These are phyloP conservation scores for Solanum infundibuliforme DNA, from an alignment of 257 asterid genomes.

Conservation along the genomic window DNA sequence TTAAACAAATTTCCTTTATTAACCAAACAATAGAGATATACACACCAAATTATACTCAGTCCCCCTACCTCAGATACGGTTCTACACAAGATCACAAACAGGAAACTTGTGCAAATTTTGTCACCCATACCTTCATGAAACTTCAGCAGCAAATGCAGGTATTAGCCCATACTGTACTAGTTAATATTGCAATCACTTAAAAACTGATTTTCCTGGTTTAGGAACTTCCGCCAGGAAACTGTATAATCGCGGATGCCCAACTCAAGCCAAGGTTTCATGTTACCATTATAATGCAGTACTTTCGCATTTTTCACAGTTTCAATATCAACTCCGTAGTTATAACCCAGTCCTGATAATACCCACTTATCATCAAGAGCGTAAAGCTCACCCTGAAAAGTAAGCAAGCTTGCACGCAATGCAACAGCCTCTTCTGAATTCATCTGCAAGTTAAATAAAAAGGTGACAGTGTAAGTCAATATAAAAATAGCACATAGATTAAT, in stretches of 20 bases:
- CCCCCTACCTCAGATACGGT: neutral
- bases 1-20: neutral
- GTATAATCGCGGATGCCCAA: conserved; percentile 76
- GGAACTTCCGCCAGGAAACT: conserved; percentile 61
- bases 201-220: conserved; percentile 55
- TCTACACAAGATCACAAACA: neutral
- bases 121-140: conserved; percentile 10
- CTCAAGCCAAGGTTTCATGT: conserved; percentile 99
- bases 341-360: conserved; percentile 84
- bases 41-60: conserved; percentile 6
- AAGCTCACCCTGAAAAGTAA: conserved; percentile 58
- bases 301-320: conserved; percentile 47
- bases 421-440: conserved; percentile 33
- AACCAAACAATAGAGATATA: conserved; percentile 9
- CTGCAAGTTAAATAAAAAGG: conserved; percentile 25
- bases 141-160: conserved; percentile 14
- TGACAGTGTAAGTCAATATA: neutral
- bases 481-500: neutral
- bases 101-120: conserved; percentile 4
- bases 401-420: conserved; percentile 53
- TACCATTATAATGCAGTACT: conserved; percentile 83
- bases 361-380: conserved; percentile 62
- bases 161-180: conserved; percentile 27
- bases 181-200: conserved; percentile 85
- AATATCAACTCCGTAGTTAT: conserved; percentile 45